phyloP scores from a whole-genome alignment of 139 green algal species.

The Chlorella vulgaris region DNA sequence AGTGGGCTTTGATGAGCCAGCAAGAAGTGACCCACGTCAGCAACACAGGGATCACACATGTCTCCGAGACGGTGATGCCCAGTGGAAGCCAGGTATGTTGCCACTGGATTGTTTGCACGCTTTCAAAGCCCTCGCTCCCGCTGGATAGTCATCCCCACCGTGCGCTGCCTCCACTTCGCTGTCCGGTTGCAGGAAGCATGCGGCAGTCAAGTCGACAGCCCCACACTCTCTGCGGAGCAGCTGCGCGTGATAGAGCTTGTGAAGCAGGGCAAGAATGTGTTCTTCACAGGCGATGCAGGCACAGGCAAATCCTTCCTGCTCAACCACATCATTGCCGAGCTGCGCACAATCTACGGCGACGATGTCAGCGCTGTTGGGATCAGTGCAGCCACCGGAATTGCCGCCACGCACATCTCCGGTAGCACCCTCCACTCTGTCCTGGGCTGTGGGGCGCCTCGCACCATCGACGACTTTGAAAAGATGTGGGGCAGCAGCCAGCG shows the following conservation, averaged over 20 bases:
- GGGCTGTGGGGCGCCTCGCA: conserved; percentile 47
- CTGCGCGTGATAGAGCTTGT: conserved; percentile 55
- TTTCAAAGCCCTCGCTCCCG: no score
- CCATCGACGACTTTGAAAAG: conserved; percentile 52
- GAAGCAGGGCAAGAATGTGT: conserved; percentile 57
- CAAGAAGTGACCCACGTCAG: no score
- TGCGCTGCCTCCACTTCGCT: neutral
- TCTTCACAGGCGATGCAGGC: conserved; percentile 76
- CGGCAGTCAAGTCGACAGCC: conserved; percentile 16
- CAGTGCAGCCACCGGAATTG: conserved; percentile 67
- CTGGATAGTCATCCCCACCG: no score
- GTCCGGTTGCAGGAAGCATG: neutral
- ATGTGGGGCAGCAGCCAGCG: conserved; percentile 49
- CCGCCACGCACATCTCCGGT: conserved; percentile 73
- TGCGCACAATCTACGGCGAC: conserved; percentile 40
- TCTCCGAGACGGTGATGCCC: no score
- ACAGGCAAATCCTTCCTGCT: conserved; percentile 62
- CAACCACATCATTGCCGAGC: neutral
- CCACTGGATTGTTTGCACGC: no score
- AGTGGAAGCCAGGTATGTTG: no score
- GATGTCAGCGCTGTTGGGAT: conserved; percentile 60
- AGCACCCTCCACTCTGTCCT: conserved; percentile 65
- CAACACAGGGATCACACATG: no score
- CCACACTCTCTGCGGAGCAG: conserved; percentile 29
- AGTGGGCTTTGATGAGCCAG: no score